These are phyloP conservation scores for Boletus fagicola DNA, from an alignment of 768 basidiomycete genomes.

Conservation along the genomic window DNA sequence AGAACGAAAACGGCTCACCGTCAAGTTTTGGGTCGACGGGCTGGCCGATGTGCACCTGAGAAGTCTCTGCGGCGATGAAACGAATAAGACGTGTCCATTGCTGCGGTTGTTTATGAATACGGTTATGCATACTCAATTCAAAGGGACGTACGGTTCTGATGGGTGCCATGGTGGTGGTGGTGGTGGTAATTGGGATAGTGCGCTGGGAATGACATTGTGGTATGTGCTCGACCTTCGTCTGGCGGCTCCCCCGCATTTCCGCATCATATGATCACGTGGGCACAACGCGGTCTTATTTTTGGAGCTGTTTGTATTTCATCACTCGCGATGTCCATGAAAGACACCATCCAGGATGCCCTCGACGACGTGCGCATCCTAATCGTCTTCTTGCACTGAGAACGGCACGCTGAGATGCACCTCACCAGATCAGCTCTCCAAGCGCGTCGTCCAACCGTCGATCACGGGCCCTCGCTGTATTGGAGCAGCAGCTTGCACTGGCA, in stretches of 20 bases:
- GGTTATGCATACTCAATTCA: too few species aligned
- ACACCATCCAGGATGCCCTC: slow-evolving; percentile 55
- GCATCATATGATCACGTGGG: slow-evolving; percentile 32
- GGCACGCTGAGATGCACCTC: slow-evolving; percentile 12
- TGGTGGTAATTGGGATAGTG: not conserved
- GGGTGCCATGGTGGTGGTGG: slow-evolving; percentile 48
- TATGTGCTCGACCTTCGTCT: slow-evolving; percentile 4
- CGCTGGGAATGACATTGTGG: slow-evolving; percentile 1
- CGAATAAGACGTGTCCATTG: slow-evolving; percentile 79
- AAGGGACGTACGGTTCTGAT: slow-evolving; percentile 49
- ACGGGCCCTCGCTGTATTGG: slow-evolving; percentile 55
- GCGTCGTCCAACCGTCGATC: slow-evolving; percentile 51
- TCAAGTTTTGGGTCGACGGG: slow-evolving; percentile 68
- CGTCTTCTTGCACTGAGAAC: not conserved
- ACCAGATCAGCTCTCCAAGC: slow-evolving; percentile 63
- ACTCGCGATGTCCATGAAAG: slow-evolving; percentile 36
- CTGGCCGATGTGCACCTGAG: slow-evolving; percentile 72
- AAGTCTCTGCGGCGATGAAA: slow-evolving; percentile 75
- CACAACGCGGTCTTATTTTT: slow-evolving; percentile 20
- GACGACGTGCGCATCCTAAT: slow-evolving; percentile 55
- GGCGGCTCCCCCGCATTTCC: slow-evolving; percentile 16
- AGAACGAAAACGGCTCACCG: slow-evolving; percentile 39
- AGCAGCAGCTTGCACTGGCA: slow-evolving; percentile 52
- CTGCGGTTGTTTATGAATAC: slow-evolving; percentile 9
- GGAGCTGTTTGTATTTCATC: not conserved